phyloP scores from a whole-genome alignment of 2,329 filamentous ascomycete genomes.

The Penicillium glabrum region DNA sequence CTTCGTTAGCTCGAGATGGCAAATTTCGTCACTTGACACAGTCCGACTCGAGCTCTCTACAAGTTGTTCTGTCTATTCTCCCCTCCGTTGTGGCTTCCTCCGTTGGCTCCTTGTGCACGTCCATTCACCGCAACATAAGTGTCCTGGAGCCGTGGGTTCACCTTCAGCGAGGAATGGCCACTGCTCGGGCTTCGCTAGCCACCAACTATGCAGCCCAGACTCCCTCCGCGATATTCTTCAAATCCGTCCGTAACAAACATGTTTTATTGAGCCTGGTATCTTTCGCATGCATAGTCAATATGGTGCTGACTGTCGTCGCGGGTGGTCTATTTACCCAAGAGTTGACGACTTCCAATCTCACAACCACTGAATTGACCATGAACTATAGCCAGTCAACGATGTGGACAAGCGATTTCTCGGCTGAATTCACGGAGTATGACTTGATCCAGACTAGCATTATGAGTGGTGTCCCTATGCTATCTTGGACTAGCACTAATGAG shows the following conservation, averaged over 20 bases:
- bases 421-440: constrained; percentile 36
- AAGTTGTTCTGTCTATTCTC: constrained; percentile 32
- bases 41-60: constrained; percentile 32
- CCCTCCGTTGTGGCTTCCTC: constrained; percentile 34
- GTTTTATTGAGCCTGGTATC: constrained; percentile 29
- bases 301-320: constrained; percentile 30
- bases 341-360: constrained; percentile 25
- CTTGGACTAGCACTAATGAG: constrained; percentile 33
- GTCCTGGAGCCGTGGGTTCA: constrained; percentile 38
- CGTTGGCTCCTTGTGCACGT: constrained; percentile 33
- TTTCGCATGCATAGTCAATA: constrained; percentile 31
- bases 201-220: constrained; percentile 36
- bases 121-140: constrained; percentile 35
- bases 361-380: constrained; percentile 22
- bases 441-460: constrained; percentile 37
- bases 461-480: constrained; percentile 30
- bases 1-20: constrained; percentile 29
- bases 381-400: constrained; percentile 34
- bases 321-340: constrained; percentile 37
- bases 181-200: constrained; percentile 26
- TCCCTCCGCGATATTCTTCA: constrained; percentile 30
- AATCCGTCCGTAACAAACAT: constrained; percentile 29
- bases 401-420: constrained; percentile 30
- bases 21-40: constrained; percentile 32
- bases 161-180: constrained; percentile 31